Conservation (phyloP, 2,329 filamentous ascomycete genomes). For the Trichophyton equinum region DNA sequence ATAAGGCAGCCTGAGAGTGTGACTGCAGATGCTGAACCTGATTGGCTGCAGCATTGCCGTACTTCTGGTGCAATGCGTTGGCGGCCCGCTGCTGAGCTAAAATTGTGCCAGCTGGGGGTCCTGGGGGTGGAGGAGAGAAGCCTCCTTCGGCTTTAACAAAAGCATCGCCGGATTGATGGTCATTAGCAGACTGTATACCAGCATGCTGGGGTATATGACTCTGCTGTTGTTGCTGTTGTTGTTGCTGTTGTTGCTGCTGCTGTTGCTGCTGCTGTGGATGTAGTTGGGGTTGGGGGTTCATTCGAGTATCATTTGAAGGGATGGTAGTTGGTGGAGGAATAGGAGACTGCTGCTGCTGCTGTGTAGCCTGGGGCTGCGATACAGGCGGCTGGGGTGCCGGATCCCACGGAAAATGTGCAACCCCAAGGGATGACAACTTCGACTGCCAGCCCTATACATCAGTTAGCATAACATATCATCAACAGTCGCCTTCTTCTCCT, state of each 20-base stretch:
- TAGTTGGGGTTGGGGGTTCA: slow-evolving; percentile 24
- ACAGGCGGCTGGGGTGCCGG: slow-evolving; percentile 56
- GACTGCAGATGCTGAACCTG: slow-evolving; percentile 35
- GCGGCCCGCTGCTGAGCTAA: slow-evolving; percentile 43
- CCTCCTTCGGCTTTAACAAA: slow-evolving; percentile 44
- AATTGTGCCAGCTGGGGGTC: slow-evolving; percentile 13
- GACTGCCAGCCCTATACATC: slow-evolving; percentile 72
- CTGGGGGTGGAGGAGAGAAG: slow-evolving; percentile 22
- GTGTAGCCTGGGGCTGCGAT: slow-evolving; percentile 22
- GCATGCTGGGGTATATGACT: slow-evolving; percentile 26
- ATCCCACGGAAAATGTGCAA: slow-evolving; percentile 92
- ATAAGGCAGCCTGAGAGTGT: slow-evolving; percentile 26
- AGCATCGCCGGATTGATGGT: slow-evolving; percentile 19
- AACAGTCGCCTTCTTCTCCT: neutral
- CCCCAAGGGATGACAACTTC: slow-evolving; percentile 70
- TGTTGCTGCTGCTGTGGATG: slow-evolving; percentile 21
- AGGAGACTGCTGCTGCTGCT: slow-evolving; percentile 21
- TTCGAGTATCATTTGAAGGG: slow-evolving; percentile 29
- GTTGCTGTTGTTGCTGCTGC: slow-evolving; percentile 16
- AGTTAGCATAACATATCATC: neutral
- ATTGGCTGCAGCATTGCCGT: slow-evolving; percentile 30
- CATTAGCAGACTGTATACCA: slow-evolving; percentile 21
- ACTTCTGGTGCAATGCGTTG: slow-evolving; percentile 39
- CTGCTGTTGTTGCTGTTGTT: too few relatives aligned
- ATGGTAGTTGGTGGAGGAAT: slow-evolving; percentile 31